These are phyloP conservation scores for Scedosporium apiospermum DNA, from an alignment of 2,329 filamentous ascomycete species.

Conservation along the genomic window DNA sequence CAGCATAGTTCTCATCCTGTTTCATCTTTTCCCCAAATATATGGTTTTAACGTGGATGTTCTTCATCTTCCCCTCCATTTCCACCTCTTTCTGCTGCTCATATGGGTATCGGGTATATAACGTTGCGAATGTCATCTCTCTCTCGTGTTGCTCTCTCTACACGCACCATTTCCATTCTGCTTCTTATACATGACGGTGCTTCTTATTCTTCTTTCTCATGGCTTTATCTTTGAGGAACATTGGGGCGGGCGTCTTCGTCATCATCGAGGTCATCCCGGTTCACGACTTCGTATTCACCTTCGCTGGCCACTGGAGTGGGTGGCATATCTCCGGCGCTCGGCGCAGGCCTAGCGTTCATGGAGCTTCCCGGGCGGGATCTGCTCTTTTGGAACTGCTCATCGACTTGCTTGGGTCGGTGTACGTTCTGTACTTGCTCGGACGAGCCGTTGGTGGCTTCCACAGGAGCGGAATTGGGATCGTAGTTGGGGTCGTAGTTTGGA, in stretches of 20 bases:
- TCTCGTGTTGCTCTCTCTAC: neutral
- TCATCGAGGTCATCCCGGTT: slow-evolving; percentile 14
- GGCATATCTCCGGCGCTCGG: slow-evolving; percentile 48
- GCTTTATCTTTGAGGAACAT: slow-evolving; percentile 5
- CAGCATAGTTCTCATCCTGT: slow-evolving; percentile 9
- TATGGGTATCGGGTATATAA: neutral
- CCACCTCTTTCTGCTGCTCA: neutral
- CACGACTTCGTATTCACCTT: slow-evolving; percentile 38
- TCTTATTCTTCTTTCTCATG: neutral
- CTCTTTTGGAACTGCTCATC: slow-evolving; percentile 17
- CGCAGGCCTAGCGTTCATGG: slow-evolving; percentile 38
- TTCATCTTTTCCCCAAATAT: neutral
- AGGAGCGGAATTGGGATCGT: neutral
- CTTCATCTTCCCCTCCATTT: neutral
- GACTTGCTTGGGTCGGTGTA: slow-evolving; percentile 11
- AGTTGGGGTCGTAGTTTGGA: slow-evolving; percentile 2
- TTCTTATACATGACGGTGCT: neutral
- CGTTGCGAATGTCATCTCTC: neutral
- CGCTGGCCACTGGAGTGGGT: slow-evolving; percentile 50
- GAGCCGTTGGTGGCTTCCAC: slow-evolving; percentile 3
- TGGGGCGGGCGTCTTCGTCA: neutral
- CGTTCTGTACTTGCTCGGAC: slow-evolving; percentile 11
- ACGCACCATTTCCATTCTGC: neutral
- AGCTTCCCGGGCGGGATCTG: slow-evolving; percentile 41
- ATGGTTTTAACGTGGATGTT: neutral